Evolutionary conservation across 2,329 filamentous ascomycete species (phyloP).

Genomic region (Aspergillus nomiae): DNA sequence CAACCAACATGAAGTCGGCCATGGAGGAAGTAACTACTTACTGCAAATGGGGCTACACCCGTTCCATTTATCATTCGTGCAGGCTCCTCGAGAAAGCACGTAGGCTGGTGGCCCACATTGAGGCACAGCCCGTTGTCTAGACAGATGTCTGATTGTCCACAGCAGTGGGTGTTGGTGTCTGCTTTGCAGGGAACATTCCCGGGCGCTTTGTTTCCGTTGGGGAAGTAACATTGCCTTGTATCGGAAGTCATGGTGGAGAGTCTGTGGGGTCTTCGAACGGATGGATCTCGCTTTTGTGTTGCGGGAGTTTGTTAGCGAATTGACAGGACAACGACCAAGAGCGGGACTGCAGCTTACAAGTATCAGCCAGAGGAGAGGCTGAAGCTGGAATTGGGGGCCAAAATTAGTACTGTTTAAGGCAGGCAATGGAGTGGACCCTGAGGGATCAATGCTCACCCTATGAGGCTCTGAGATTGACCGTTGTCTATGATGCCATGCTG

Average conservation of each 20-base stretch:
- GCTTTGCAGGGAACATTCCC: constrained; percentile 29
- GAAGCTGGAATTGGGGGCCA: neutral
- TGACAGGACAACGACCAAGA: no score
- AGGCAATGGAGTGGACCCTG: neutral
- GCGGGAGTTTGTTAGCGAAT: no score
- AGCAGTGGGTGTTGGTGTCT: constrained; percentile 28
- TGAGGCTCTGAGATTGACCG: neutral
- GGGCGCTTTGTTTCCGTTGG: constrained; percentile 20
- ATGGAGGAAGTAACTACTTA: constrained; percentile 2
- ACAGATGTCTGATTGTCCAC: constrained; percentile 26
- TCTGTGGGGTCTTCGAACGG: neutral
- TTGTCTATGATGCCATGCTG: neutral
- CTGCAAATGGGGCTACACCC: constrained; percentile 26
- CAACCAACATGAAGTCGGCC: neutral
- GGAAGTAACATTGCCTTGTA: constrained; percentile 30
- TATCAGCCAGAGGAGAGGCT: neutral
- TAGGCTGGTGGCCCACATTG: constrained; percentile 25
- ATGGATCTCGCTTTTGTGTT: no score
- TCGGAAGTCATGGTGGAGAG: neutral
- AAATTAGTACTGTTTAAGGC: neutral
- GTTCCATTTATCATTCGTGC: constrained; percentile 33
- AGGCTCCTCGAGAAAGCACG: constrained; percentile 28
- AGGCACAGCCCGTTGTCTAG: constrained; percentile 32
- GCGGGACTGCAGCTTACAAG: neutral
- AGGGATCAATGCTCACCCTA: neutral